These are phyloP conservation scores for Pelargonium myrrhifolium DNA, from an alignment of 441 rosid species.

Conservation along the genomic window DNA sequence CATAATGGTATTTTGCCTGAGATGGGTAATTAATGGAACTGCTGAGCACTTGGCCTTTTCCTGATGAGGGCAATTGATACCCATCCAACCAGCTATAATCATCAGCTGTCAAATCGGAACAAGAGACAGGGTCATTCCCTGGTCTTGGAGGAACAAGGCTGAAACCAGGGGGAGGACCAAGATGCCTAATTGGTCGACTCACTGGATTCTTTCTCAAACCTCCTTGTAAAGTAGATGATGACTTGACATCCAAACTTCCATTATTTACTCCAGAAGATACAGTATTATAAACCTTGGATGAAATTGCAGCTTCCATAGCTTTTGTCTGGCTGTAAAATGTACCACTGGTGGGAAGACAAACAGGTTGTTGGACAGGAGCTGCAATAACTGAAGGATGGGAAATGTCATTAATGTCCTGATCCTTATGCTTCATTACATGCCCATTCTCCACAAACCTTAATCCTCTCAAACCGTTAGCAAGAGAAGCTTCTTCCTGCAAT, in stretches of 20 bases:
- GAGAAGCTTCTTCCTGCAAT: conserved; percentile 42
- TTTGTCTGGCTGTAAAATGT: conserved; percentile 39
- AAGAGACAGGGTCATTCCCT: conserved; percentile 34
- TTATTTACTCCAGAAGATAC: conserved; percentile 37
- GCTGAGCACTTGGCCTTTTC: conserved; percentile 34
- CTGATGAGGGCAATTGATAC: conserved; percentile 53
- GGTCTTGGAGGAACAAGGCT: conserved; percentile 54
- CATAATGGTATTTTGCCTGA: conserved; percentile 38
- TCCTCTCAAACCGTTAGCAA: conserved; percentile 51
- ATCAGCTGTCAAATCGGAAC: conserved; percentile 44
- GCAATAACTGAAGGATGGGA: conserved; percentile 31
- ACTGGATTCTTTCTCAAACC: conserved; percentile 55
- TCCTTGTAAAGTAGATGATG: conserved; percentile 35
- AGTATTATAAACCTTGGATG: conserved; percentile 37
- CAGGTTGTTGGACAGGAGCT: conserved; percentile 36
- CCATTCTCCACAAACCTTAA: conserved; percentile 56
- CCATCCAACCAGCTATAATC: conserved; percentile 99
- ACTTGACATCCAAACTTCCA: conserved; percentile 37
- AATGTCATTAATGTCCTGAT: conserved; percentile 39
- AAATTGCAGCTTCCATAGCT: conserved; percentile 33
- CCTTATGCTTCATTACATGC: conserved; percentile 38
- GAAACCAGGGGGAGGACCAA: conserved; percentile 98
- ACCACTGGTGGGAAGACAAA: conserved; percentile 27
- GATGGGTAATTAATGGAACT: conserved; percentile 34
- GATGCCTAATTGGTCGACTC: conserved; percentile 62